Evolutionary conservation across 1,284 basidiomycete species (phyloP), one percentile per base, ranked within the genome.

Genomic region (Austropuccinia psidii): DNA sequence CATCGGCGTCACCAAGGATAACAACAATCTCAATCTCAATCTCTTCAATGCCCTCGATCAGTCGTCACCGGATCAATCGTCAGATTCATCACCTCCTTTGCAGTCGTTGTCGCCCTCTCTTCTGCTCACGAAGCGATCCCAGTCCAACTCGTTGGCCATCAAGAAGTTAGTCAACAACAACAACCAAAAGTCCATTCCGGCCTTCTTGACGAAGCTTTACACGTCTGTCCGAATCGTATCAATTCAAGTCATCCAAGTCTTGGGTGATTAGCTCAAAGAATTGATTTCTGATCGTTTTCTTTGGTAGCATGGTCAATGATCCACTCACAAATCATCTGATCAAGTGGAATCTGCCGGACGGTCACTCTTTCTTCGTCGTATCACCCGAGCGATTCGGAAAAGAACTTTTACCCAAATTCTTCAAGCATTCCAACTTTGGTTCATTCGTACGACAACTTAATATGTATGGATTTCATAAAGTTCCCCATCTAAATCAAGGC

Each of bases 371-470:
- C 83, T 90, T 90, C 79, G 89, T 98, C 8, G 88, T 93, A 62
- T 91, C 96, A 82, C 90, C 93, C 79, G 93, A 97, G 81, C 88
- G 88, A 29, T 93, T 98, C 79, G 90, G 91, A 1, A 88, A 89
- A 60, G 90, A 97, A 81, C 87, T 96, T 31, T 85, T 98, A 7
- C 91, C 91, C 3, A 86, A 88, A 60, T 97, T 90, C 89, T 98
- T 97, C 87, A 97, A 97, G 81, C 94, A 97, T 83, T 87, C 89
- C 33, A 95, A 94, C 81, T 96, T 96, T 80, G 88, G 87, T 58
- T 92, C 90, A 52, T 97, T 98, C 80, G 94, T 97, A 45, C 87
- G 94, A 49, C 94, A 98, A 81, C 86, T 97, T 79, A 97, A 98
- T 85, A 96, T 96, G 92, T 81, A 75, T 74, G 80, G 77, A 33